Evolutionary conservation across 108 stramenopile species (phyloP).

Genomic region (Skeletonema marinoi): DNA sequence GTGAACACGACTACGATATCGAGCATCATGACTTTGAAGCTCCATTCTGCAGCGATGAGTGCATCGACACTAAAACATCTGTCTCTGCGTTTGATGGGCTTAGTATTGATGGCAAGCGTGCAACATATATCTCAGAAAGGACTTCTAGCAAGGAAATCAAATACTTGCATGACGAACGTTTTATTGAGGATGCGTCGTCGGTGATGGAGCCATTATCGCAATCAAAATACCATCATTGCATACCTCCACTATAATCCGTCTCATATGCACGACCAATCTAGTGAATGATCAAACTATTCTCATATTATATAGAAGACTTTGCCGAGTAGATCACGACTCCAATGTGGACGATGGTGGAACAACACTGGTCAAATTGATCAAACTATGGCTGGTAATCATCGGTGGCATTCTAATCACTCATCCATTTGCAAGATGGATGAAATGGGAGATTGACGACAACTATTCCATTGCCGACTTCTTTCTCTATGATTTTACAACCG

Average conservation of each 20-base stretch:
- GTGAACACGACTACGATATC: not conserved
- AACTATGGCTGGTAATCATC: slow-evolving; percentile 52
- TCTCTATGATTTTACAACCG: slow-evolving; percentile 56
- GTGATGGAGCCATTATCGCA: no score
- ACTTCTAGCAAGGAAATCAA: not conserved
- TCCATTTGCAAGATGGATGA: slow-evolving; percentile 48
- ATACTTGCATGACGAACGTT: not conserved
- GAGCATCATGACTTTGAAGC: not conserved
- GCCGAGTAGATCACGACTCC: not conserved
- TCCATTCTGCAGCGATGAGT: not conserved
- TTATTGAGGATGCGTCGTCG: not conserved
- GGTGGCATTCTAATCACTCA: slow-evolving; percentile 51
- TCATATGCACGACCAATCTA: slow-evolving; percentile 6
- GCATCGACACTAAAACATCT: not conserved
- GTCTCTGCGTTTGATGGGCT: not conserved
- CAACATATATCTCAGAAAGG: not conserved
- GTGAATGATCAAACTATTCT: slow-evolving; percentile 5
- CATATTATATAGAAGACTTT: not conserved
- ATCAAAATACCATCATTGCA: not conserved
- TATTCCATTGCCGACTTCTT: slow-evolving; percentile 53
- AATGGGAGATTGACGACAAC: slow-evolving; percentile 47
- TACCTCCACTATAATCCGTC: not conserved
- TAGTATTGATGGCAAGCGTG: not conserved
- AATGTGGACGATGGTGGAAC: slow-evolving; percentile 20
- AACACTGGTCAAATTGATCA: slow-evolving; percentile 53